Conservation (phyloP, 1,284 basidiomycete genomes). For the Takashimella tepidaria region DNA sequence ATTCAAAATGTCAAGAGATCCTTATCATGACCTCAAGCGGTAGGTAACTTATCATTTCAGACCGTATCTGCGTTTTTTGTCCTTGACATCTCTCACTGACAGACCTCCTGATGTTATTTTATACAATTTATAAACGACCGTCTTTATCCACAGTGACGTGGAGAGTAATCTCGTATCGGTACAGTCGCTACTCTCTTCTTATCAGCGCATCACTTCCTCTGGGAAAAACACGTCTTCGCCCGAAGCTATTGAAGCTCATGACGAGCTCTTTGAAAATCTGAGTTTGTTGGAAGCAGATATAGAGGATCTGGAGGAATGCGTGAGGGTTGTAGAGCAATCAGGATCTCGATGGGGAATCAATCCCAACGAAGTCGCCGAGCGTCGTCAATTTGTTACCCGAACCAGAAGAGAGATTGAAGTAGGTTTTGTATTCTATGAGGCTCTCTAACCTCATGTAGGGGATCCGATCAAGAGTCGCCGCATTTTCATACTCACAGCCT, state of each 20-base stretch:
- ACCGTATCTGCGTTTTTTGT: no score
- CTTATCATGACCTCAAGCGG: constrained; percentile 43
- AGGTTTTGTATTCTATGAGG: constrained; percentile 38
- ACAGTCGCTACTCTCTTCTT: constrained; percentile 24
- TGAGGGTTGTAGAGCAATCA: constrained; percentile 74
- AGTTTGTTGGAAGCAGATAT: constrained; percentile 72
- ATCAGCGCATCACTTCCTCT: constrained; percentile 17
- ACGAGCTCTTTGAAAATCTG: constrained; percentile 68
- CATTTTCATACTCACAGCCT: not conserved
- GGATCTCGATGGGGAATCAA: constrained; percentile 77
- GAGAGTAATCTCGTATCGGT: constrained; percentile 32
- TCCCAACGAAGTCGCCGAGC: constrained; percentile 63
- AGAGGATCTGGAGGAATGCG: constrained; percentile 82
- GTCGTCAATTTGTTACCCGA: constrained; percentile 66
- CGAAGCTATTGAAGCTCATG: constrained; percentile 21
- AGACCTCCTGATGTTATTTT: no score
- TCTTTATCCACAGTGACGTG: constrained; percentile 29
- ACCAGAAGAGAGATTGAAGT: constrained; percentile 73
- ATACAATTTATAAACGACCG: not conserved
- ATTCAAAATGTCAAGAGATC: constrained; percentile 36
- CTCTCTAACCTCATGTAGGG: not conserved
- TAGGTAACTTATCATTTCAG: constrained; percentile 8
- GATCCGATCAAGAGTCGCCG: constrained; percentile 1
- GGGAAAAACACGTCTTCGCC: not conserved
- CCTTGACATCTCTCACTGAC: not conserved